phyloP scores from a whole-genome alignment of 768 basidiomycete genomes.

The Tremella fuciformis region DNA sequence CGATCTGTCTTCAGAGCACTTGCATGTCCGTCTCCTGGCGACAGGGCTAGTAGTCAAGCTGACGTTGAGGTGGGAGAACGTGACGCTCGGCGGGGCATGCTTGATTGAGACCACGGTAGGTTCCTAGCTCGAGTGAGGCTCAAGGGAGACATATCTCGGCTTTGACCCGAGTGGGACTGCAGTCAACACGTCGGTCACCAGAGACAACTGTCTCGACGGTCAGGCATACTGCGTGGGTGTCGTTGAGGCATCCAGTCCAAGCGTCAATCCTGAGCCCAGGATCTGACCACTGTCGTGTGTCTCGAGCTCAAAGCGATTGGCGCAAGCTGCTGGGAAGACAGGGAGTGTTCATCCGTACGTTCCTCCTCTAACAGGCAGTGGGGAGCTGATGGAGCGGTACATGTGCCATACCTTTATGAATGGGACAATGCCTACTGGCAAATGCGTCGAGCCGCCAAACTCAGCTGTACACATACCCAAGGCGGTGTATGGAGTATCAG shows the following conservation, averaged over 20 bases:
- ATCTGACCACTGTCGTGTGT: slow-evolving; percentile 17
- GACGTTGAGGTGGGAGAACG: slow-evolving; percentile 20
- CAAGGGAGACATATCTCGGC: slow-evolving; percentile 30
- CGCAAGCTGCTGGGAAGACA: slow-evolving; percentile 17
- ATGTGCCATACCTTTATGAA: neutral
- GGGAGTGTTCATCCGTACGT: slow-evolving; percentile 33
- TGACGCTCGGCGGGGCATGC: slow-evolving; percentile 19
- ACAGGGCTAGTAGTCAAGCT: neutral
- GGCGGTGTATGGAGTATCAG: neutral
- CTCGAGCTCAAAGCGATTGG: slow-evolving; percentile 9
- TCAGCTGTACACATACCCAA: neutral
- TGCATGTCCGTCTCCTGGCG: slow-evolving; percentile 22
- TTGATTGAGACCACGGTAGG: slow-evolving; percentile 27
- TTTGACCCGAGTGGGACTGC: slow-evolving; percentile 24
- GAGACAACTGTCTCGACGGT: slow-evolving; percentile 34
- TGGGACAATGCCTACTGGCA: neutral
- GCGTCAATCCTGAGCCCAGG: slow-evolving; percentile 12
- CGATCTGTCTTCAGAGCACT: slow-evolving; percentile 26
- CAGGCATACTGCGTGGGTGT: slow-evolving; percentile 34
- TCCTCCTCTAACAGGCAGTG: neutral
- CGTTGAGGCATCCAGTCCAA: neutral
- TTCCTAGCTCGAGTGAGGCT: neutral
- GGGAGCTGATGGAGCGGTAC: neutral
- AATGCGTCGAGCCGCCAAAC: neutral
- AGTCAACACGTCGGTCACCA: slow-evolving; percentile 15